Percentiles rank a stretch among this genome's conserved stretches.
These are phyloP conservation scores for Borealophlyctis nickersoniae DNA, from an alignment of 192 early-diverging fungal genomes.

Conservation along the genomic window DNA sequence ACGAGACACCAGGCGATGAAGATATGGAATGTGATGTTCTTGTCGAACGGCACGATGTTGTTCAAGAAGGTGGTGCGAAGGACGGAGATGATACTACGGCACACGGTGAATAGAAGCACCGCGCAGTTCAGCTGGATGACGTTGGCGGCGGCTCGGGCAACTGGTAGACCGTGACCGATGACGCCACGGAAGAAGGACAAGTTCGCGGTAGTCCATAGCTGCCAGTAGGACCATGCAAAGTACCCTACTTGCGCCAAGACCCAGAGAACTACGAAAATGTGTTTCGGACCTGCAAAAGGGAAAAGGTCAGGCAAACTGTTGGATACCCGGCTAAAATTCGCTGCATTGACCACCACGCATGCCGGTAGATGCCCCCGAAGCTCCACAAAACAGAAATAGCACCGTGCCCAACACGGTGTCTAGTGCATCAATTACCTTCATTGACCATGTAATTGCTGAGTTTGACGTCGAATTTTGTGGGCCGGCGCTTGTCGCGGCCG, in stretches of 20 bases:
- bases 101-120: constrained; percentile 76
- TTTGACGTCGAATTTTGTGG: not conserved
- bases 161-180: constrained; percentile 46
- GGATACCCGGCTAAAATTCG: not conserved
- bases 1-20: constrained; percentile 74
- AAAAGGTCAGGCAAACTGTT: not conserved
- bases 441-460: not conserved
- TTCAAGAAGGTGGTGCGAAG: constrained; percentile 71
- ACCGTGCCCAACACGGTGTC: no score
- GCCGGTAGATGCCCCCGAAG: no score
- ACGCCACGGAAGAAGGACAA: constrained; percentile 40
- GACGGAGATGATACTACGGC: constrained; percentile 75
- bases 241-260: constrained; percentile 41
- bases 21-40: constrained; percentile 80
- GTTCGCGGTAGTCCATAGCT: constrained; percentile 39
- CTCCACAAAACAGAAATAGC: no score
- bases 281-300: constrained; percentile 30
- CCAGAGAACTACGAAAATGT: constrained; percentile 42
- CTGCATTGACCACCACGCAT: no score
- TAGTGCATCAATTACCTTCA: not conserved
- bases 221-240: constrained; percentile 38
- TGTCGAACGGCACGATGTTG: constrained; percentile 79
- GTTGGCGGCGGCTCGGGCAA: constrained; percentile 54
- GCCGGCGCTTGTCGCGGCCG: no score
- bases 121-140: constrained; percentile 75